Evolutionary conservation across 2,329 filamentous ascomycete genomes (phyloP), one percentile per base, ranked within the genome.

Genomic region (Fusarium brachygibbosum): DNA sequence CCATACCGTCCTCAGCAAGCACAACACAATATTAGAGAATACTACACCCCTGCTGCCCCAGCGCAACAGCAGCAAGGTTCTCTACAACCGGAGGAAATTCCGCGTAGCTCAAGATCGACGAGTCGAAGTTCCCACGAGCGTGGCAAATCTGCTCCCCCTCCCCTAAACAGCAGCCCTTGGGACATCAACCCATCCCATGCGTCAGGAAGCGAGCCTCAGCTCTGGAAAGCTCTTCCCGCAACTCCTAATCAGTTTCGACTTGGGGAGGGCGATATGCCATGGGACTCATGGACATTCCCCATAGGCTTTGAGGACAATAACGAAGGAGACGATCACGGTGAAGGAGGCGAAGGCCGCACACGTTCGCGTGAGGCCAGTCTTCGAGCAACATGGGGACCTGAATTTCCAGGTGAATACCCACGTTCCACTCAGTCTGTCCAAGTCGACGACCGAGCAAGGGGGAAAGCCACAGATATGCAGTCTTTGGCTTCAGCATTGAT

Each of bases 401-500:
- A 70, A 37, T 55, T 61, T 45, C 64, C 51, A 11, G 54, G 58
- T 13, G 61, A 65, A 46, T 48, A 53, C 10, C 56, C 62, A n/a
- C 41, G 40, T 34, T 19, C 42, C 19, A 23, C 16, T 23, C 60
- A 44, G 14, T 23, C 55, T 31, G 29, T 34, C 16, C 45, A 51
- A 40, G 66, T 72, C n/a, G 82, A 84, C 41, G 79, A 80, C 1
- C 66, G 61, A 14, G 69, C 72, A 4, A 57, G 58, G 38, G 68
- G 69, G 7, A 71, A 68, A 29, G 67, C 73, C 9, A 67, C 66
- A 23, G 82, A 86, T 44, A 81, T 87, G 5, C 83, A 83, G 56
- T 80, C 82, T 1, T 77, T 87, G 6, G 85, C 84, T 12, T 81
- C 82, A 6, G 85, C 85, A 37, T 82, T 87, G 80, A 82, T 87